Evolutionary conservation across 1,284 basidiomycete species (phyloP).

Genomic region (Fistulina hepatica): DNA sequence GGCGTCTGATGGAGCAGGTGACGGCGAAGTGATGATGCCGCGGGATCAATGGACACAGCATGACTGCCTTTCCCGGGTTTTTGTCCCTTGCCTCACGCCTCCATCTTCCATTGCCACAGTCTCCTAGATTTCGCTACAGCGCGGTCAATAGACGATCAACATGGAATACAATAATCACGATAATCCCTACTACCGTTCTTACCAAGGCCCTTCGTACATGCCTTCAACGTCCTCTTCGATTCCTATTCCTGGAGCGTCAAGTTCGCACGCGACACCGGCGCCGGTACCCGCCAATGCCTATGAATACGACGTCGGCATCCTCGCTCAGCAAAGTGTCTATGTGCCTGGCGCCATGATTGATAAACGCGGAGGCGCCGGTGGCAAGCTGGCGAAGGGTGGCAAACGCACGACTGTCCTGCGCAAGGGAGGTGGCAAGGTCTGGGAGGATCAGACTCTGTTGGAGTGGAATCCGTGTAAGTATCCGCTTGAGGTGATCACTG

Average conservation of each 20-base stretch:
- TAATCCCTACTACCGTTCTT: conserved; percentile 70
- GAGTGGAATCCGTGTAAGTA: conserved; percentile 95
- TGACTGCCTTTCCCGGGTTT: too few relatives aligned
- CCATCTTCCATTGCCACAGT: too few relatives aligned
- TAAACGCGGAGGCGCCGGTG: conserved; percentile 73
- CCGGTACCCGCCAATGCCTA: conserved; percentile 84
- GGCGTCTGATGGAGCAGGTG: too few relatives aligned
- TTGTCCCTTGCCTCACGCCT: too few relatives aligned
- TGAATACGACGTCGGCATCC: conserved; percentile 79
- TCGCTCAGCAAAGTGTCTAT: conserved; percentile 81
- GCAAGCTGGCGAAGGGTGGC: conserved; percentile 79
- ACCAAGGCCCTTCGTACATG: conserved; percentile 64
- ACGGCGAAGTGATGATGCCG: too few relatives aligned
- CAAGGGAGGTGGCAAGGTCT: conserved; percentile 90
- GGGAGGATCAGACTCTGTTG: conserved; percentile 95
- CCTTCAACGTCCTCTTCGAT: too few relatives aligned
- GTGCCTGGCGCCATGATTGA: conserved; percentile 82
- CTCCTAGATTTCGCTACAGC: too few relatives aligned
- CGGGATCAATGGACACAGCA: too few relatives aligned
- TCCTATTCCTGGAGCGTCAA: conserved; percentile 44
- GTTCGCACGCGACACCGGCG: conserved; percentile 59
- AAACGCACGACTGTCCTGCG: conserved; percentile 91
- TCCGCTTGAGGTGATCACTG: neutral
- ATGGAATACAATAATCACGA: too few relatives aligned
- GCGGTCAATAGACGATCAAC: too few relatives aligned